Evolutionary conservation across 2,329 filamentous ascomycete species (phyloP).

Genomic region (Pleoardoris graminearum): DNA sequence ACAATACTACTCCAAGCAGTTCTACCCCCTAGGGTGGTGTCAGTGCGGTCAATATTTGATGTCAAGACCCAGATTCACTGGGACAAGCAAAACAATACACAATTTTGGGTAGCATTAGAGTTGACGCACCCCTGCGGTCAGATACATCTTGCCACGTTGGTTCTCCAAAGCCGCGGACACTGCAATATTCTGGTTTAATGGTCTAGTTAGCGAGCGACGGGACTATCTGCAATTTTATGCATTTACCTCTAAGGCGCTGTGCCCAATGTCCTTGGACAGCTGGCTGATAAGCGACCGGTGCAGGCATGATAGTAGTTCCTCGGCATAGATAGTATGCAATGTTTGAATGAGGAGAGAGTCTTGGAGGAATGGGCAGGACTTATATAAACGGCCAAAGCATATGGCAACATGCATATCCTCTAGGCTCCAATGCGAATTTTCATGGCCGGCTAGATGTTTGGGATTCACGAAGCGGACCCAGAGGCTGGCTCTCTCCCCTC

Average conservation of each 20-base stretch:
- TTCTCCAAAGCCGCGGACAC: slow-evolving; percentile 26
- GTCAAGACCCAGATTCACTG: no score
- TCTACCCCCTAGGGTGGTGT: slow-evolving; percentile 33
- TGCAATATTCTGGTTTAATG: slow-evolving; percentile 38
- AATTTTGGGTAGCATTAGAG: neutral
- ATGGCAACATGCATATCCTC: neutral
- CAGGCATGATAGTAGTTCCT: slow-evolving; percentile 21
- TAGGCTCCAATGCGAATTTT: neutral
- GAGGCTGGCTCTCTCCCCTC: no score
- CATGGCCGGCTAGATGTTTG: neutral
- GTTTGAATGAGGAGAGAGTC: neutral
- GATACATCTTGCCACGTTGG: slow-evolving; percentile 42
- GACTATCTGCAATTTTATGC: neutral
- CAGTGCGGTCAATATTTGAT: no score
- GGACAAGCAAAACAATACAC: no score
- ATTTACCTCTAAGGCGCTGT: slow-evolving; percentile 35
- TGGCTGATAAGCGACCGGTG: neutral
- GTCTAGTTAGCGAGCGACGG: slow-evolving; percentile 4
- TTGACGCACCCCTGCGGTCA: slow-evolving; percentile 41
- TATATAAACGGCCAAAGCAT: neutral
- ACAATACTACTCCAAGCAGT: slow-evolving; percentile 44
- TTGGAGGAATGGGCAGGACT: neutral
- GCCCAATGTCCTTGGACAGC: slow-evolving; percentile 25
- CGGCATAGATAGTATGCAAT: neutral
- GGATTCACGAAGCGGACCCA: no score